A percentile compares a stretch with the other conserved stretches of the same genome.
These are phyloP conservation scores for Amphicarpaea edgeworthii DNA, from an alignment of 306 rosid genomes.

Conservation along the genomic window DNA sequence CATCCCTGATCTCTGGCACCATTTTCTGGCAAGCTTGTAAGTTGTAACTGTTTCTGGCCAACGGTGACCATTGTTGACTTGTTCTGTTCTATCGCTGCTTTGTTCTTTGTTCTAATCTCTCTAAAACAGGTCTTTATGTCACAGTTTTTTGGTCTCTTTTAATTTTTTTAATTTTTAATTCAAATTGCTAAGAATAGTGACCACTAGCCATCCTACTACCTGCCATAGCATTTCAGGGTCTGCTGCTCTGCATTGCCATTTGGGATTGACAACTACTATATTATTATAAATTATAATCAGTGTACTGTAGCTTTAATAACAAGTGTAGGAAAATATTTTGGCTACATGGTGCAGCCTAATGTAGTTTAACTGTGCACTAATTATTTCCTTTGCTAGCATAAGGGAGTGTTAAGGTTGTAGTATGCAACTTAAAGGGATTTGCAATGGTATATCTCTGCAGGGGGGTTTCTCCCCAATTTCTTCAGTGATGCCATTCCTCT, in stretches of 20 bases:
- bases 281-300: neutral
- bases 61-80: neutral
- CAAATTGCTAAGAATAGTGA: neutral
- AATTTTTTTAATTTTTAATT: neutral
- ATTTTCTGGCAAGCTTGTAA: neutral
- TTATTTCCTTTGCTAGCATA: neutral
- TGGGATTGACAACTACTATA: neutral
- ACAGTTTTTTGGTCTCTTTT: neutral
- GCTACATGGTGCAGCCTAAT: neutral
- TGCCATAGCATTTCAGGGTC: neutral
- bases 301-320: neutral
- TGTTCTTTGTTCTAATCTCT: neutral
- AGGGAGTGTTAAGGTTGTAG: neutral
- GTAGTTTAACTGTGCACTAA: neutral
- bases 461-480: neutral
- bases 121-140: neutral
- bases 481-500: conserved; percentile 7
- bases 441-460: neutral
- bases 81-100: neutral
- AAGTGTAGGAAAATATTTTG: neutral
- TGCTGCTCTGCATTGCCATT: neutral
- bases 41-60: neutral
- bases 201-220: neutral
- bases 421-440: neutral
- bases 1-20: neutral